These are phyloP conservation scores for Fusarium sarcochroum DNA, from an alignment of 2,329 filamentous ascomycete species.

Conservation along the genomic window DNA sequence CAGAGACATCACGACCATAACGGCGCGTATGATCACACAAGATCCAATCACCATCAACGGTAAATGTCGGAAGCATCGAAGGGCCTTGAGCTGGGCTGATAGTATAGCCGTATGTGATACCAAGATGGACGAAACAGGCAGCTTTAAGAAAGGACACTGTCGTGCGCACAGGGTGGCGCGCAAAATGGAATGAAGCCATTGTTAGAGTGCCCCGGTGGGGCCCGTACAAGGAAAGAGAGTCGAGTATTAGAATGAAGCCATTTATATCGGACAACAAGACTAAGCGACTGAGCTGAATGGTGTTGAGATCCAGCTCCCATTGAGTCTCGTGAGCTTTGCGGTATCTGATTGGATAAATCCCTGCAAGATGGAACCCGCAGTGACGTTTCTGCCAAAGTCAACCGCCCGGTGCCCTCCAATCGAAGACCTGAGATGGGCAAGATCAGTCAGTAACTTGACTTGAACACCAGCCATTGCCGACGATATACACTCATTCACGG, in stretches of 20 bases:
- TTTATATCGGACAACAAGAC: conserved; percentile 12
- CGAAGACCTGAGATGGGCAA: conserved; percentile 10
- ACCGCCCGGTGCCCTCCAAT: conserved; percentile 36
- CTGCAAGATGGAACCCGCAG: conserved; percentile 28
- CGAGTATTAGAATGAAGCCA: conserved; percentile 11
- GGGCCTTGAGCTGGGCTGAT: conserved; percentile 75
- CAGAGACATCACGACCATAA: conserved; percentile 72
- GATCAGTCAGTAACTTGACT: conserved; percentile 29
- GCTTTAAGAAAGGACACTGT: conserved; percentile 53
- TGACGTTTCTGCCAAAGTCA: conserved; percentile 47
- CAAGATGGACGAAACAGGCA: conserved; percentile 60
- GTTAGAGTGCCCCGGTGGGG: conserved; percentile 16
- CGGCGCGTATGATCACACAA: conserved; percentile 77
- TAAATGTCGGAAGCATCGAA: conserved; percentile 91
- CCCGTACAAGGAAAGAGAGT: not conserved
- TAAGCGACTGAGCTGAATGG: conserved; percentile 13
- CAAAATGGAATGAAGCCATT: conserved; percentile 52
- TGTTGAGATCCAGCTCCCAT: conserved; percentile 17
- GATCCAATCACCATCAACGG: conserved; percentile 75
- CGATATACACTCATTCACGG: conserved; percentile 13
- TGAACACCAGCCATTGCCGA: conserved; percentile 30
- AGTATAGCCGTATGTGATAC: conserved; percentile 72
- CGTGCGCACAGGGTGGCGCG: conserved; percentile 58
- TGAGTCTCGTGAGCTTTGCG: conserved; percentile 19
- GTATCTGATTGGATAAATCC: conserved; percentile 36